Evolutionary conservation across 2,329 filamentous ascomycete species (phyloP).

Genomic region (Westerdykella sp.): DNA sequence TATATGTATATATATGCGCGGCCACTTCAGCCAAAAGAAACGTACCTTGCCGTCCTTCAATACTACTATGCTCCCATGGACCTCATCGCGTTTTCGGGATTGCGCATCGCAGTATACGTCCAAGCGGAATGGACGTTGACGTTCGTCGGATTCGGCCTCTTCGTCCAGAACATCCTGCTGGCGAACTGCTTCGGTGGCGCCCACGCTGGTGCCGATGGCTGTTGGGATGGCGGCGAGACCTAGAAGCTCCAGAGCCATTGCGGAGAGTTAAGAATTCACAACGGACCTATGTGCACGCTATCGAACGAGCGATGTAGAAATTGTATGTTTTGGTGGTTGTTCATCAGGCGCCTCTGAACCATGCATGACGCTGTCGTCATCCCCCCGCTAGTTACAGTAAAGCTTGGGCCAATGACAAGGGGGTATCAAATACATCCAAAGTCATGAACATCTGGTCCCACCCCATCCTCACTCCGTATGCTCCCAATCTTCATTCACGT

Average conservation of each 20-base stretch:
- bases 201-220: constrained; percentile 44
- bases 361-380: background rate
- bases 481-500: no score
- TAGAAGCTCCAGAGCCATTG: constrained; percentile 26
- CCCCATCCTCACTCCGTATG: no score
- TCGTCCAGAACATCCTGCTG: constrained; percentile 45
- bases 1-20: background rate
- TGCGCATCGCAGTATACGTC: constrained; percentile 41
- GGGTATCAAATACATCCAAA: background rate
- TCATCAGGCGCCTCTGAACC: background rate
- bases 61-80: constrained; percentile 41
- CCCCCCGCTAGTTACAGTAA: background rate
- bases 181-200: constrained; percentile 46
- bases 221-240: constrained; percentile 20
- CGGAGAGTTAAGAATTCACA: constrained; percentile 1
- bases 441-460: background rate
- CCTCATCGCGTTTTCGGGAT: constrained; percentile 33
- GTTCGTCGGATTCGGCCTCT: constrained; percentile 43
- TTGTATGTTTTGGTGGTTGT: background rate
- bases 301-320: background rate
- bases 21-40: background rate
- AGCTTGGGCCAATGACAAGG: no score
- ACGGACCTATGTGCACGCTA: background rate
- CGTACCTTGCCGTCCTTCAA: constrained; percentile 42
- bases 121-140: constrained; percentile 47